These are phyloP conservation scores for Penstemon davidsonii DNA, from an alignment of 257 asterid genomes.

Conservation along the genomic window DNA sequence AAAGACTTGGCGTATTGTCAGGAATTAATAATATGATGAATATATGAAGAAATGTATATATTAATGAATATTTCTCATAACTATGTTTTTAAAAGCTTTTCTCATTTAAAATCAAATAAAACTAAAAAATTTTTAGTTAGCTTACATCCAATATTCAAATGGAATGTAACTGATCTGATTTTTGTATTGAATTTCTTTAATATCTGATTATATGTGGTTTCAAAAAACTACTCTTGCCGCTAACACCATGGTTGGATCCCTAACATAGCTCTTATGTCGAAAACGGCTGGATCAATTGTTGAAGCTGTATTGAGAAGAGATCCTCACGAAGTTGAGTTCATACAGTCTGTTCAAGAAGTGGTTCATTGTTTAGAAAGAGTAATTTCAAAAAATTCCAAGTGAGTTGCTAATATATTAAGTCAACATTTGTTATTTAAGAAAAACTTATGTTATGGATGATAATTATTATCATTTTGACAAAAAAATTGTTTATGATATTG, in stretches of 20 bases:
- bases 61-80: neutral
- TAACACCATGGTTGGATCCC: slow-evolving; percentile 37
- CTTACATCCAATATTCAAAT: slow-evolving; percentile 8
- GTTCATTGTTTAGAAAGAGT: slow-evolving; percentile 96
- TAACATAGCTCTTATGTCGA: slow-evolving; percentile 88
- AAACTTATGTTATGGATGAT: slow-evolving; percentile 10
- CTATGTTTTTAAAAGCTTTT: neutral
- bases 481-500: slow-evolving; percentile 28
- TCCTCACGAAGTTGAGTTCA: slow-evolving; percentile 90
- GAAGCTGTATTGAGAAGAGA: slow-evolving; percentile 96
- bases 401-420: slow-evolving; percentile 32
- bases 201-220: neutral
- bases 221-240: slow-evolving; percentile 22
- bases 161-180: slow-evolving; percentile 18
- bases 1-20: neutral
- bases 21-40: neutral
- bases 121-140: neutral
- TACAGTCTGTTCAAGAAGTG: slow-evolving; percentile 93
- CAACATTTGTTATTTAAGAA: slow-evolving; percentile 8
- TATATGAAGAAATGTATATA: slow-evolving; percentile 9
- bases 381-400: slow-evolving; percentile 91
- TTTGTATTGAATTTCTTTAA: slow-evolving; percentile 17
- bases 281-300: slow-evolving; percentile 98
- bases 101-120: neutral
- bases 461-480: slow-evolving; percentile 25